A percentile compares a stretch with the other conserved stretches of the same genome.
These are phyloP conservation scores for Ulota crispa DNA, from an alignment of 225 moss, liverwort and hornwort species.

Conservation along the genomic window DNA sequence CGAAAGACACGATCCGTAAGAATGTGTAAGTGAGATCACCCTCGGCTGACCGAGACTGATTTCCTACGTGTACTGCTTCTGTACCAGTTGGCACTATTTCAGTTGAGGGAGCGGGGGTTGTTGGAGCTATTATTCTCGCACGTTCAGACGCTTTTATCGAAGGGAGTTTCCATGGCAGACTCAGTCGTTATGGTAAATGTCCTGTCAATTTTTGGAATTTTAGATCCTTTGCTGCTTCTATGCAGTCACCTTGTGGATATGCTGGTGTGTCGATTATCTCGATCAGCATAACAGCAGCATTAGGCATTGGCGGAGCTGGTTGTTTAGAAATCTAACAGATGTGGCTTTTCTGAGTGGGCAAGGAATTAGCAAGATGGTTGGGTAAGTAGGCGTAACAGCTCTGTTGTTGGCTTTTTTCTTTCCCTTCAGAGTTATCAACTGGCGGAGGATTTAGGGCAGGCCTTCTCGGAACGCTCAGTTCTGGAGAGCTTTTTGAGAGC, in stretches of 20 bases:
- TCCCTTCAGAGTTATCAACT: slow-evolving; percentile 77
- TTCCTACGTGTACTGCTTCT: background rate
- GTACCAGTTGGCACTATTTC: slow-evolving; percentile 49
- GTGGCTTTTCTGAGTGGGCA: background rate
- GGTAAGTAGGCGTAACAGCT: background rate
- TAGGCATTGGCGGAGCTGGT: background rate
- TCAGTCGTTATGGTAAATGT: slow-evolving; percentile 43
- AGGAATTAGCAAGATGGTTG: background rate
- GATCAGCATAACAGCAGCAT: background rate
- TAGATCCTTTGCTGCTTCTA: background rate
- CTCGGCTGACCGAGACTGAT: background rate
- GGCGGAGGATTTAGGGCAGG: slow-evolving; percentile 77
- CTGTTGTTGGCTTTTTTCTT: background rate
- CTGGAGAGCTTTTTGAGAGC: slow-evolving; percentile 71
- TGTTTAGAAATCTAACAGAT: background rate
- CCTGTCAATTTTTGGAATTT: background rate
- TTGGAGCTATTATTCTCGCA: slow-evolving; percentile 52
- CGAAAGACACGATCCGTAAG: background rate
- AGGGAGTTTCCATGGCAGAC: slow-evolving; percentile 52
- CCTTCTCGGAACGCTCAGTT: slow-evolving; percentile 82
- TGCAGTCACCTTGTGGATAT: background rate
- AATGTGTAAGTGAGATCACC: background rate
- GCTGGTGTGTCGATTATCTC: background rate
- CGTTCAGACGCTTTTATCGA: slow-evolving; percentile 37
- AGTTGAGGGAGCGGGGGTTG: slow-evolving; percentile 54